Percentiles rank a stretch among this genome's conserved stretches.
Conservation (phyloP, 2,329 filamentous ascomycete genomes). For the Neurospora sp. region DNA sequence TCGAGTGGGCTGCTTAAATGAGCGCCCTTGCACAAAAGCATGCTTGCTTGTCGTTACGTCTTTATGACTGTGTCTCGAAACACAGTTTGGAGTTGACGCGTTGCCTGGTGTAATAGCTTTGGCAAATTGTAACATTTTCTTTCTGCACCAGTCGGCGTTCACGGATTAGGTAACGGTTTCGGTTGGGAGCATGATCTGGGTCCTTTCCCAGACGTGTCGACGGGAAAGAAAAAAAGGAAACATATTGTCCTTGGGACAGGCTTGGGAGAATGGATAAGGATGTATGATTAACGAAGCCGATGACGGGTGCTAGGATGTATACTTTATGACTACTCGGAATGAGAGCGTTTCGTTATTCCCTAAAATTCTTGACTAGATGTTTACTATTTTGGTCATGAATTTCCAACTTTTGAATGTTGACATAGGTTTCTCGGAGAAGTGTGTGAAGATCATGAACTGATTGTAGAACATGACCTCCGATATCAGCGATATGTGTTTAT, state of each 20-base stretch:
- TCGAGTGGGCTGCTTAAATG: conserved; percentile 62
- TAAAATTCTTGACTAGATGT: background rate
- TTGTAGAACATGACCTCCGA: background rate
- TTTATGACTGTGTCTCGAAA: background rate
- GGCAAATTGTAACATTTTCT: background rate
- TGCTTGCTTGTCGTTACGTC: background rate
- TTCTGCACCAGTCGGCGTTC: background rate
- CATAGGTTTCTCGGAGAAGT: background rate
- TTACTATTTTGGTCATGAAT: too few species aligned
- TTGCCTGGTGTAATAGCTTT: background rate
- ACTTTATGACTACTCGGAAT: background rate
- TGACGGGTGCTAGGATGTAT: background rate
- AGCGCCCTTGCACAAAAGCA: background rate
- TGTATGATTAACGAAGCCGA: background rate
- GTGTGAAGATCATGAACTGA: background rate
- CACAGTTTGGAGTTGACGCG: background rate
- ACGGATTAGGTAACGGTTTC: background rate
- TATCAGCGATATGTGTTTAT: background rate
- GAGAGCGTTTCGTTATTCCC: background rate
- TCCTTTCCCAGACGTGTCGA: background rate
- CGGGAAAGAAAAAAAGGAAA: background rate
- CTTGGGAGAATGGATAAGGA: background rate
- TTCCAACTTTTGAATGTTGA: background rate
- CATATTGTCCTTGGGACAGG: background rate
- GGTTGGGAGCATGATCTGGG: too few species aligned